Percentiles rank a stretch among this genome's conserved stretches.
Conservation (phyloP, 306 rosid species). For the Hippophae gyantsensis region DNA sequence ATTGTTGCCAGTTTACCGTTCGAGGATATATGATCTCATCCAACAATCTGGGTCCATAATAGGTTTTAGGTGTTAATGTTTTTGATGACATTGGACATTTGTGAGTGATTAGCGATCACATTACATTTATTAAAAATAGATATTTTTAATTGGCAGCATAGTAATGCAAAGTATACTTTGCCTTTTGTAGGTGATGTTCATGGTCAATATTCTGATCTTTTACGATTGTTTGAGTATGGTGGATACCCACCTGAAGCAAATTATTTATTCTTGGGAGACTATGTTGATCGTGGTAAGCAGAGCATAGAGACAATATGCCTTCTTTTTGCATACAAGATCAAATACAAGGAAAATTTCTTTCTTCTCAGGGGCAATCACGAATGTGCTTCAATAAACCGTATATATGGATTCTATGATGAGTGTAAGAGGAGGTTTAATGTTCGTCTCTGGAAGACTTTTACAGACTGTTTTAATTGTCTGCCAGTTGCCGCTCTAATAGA, state of each 20-base stretch:
- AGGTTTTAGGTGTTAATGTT: neutral
- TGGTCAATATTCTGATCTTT: constrained; percentile 74
- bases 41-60: neutral
- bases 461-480: constrained; percentile 71
- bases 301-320: constrained; percentile 78
- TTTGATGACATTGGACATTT: neutral
- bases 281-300: constrained; percentile 86
- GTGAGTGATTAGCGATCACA: neutral
- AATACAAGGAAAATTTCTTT: constrained; percentile 79
- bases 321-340: constrained; percentile 75
- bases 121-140: neutral
- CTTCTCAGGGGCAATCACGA: constrained; percentile 86
- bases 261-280: constrained; percentile 76
- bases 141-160: neutral
- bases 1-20: neutral
- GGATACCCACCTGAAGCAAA: constrained; percentile 81
- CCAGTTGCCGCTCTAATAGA: constrained; percentile 80
- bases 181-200: constrained; percentile 64
- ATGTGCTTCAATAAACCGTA: constrained; percentile 80
- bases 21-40: neutral
- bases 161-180: constrained; percentile 2
- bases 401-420: constrained; percentile 81
- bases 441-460: constrained; percentile 72
- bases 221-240: constrained; percentile 70
- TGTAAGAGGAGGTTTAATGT: constrained; percentile 78